Conservation (phyloP, 2,329 filamentous ascomycete genomes). For the Teratosphaeria viscida region DNA sequence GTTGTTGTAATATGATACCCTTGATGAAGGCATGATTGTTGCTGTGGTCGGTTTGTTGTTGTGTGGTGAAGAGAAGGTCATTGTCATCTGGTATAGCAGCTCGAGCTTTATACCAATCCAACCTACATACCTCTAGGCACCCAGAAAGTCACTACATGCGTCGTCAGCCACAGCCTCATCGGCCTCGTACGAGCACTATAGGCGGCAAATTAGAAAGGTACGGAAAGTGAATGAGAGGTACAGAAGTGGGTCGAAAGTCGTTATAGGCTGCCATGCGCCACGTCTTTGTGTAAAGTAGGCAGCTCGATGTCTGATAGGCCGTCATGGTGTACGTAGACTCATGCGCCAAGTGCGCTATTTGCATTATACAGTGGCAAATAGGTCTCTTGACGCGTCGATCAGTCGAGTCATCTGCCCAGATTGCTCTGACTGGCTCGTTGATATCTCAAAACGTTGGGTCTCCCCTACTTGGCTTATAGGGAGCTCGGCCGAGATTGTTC, state of each 20-base stretch:
- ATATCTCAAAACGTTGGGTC: neutral
- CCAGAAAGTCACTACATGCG: neutral
- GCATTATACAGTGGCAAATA: neutral
- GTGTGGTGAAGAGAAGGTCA: neutral
- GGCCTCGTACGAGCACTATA: neutral
- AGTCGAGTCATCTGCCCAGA: neutral
- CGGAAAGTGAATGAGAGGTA: constrained; percentile 1
- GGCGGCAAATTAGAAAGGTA: neutral
- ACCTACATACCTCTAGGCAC: constrained; percentile 6
- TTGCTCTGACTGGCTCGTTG: neutral
- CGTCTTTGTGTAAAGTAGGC: constrained; percentile 1
- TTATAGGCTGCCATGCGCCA: neutral
- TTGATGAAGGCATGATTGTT: constrained; percentile 42
- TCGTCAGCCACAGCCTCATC: constrained; percentile 1
- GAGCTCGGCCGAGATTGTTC: neutral
- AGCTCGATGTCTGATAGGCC: neutral
- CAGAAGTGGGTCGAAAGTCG: constrained; percentile 1
- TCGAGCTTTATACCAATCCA: neutral
- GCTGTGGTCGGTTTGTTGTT: neutral
- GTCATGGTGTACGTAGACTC: neutral
- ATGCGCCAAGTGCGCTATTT: neutral
- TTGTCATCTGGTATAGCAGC: neutral
- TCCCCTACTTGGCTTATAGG: neutral
- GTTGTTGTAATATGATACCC: constrained; percentile 42
- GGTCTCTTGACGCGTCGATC: neutral